Percentiles rank a stretch among this genome's conserved stretches.
Evolutionary conservation across 1,284 basidiomycete species (phyloP).

Genomic region (Austropuccinia psidii): DNA sequence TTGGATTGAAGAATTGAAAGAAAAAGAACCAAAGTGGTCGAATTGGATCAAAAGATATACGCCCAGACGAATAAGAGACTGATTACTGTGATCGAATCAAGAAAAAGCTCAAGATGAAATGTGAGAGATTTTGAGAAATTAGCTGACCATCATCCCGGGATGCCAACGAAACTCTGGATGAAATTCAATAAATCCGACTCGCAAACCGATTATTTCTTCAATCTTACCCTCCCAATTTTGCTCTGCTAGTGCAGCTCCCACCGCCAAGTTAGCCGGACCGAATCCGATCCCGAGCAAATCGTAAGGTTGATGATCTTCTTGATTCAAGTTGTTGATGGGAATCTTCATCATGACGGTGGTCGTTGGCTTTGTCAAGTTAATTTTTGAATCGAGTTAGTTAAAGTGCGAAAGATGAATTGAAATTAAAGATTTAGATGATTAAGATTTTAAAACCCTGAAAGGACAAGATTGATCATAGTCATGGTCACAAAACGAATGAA

Average conservation of each 20-base stretch:
- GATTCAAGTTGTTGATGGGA: not conserved
- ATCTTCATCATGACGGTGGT: not conserved
- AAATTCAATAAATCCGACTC: slow-evolving; percentile 55
- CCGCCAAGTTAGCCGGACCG: slow-evolving; percentile 57
- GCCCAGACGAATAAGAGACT: too few relatives aligned
- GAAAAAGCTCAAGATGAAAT: not conserved
- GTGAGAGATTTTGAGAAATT: not conserved
- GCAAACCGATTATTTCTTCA: slow-evolving; percentile 37
- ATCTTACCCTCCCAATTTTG: not conserved
- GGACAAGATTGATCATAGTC: too few relatives aligned
- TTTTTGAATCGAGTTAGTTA: too few relatives aligned
- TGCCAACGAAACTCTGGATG: slow-evolving; percentile 51
- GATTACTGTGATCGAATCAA: not conserved
- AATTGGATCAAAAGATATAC: too few relatives aligned
- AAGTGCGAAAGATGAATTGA: too few relatives aligned
- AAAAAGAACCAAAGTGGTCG: too few relatives aligned
- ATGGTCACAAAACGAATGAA: too few relatives aligned
- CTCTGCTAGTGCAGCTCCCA: slow-evolving; percentile 45
- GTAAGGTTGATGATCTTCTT: slow-evolving; percentile 42
- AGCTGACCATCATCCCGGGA: slow-evolving; percentile 52
- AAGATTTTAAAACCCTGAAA: too few relatives aligned
- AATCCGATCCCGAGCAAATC: slow-evolving; percentile 57
- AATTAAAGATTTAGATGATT: too few relatives aligned
- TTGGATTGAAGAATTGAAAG: too few relatives aligned
- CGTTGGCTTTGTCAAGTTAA: not conserved